phyloP scores from a whole-genome alignment of 805 yeast species.

The Ogataea pini region DNA sequence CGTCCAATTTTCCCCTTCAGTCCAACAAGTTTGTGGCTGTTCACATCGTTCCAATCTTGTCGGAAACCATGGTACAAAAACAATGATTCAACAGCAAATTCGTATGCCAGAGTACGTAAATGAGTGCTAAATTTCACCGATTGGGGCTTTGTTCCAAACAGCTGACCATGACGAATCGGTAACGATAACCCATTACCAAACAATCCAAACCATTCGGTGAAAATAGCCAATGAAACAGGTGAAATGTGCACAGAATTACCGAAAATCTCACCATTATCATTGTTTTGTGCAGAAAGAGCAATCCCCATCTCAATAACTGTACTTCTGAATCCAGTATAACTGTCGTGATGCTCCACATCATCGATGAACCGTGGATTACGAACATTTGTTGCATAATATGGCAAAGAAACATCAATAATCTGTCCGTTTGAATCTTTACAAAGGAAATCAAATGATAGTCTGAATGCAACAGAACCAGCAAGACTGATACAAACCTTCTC shows the following conservation, averaged over 20 bases:
- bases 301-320: slow-evolving; percentile 73
- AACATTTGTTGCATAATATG: slow-evolving; percentile 58
- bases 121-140: slow-evolving; percentile 74
- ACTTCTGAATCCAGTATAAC: slow-evolving; percentile 75
- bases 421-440: slow-evolving; percentile 38
- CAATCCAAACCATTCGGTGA: slow-evolving; percentile 79
- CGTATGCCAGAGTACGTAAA: slow-evolving; percentile 73
- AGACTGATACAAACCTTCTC: slow-evolving; percentile 59
- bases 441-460: slow-evolving; percentile 59
- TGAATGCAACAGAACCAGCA: slow-evolving; percentile 60
- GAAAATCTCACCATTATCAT: slow-evolving; percentile 20
- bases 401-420: slow-evolving; percentile 45
- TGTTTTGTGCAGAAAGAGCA: neutral
- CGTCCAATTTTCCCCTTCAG: slow-evolving; percentile 58
- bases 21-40: slow-evolving; percentile 55
- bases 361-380: slow-evolving; percentile 52
- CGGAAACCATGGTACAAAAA: slow-evolving; percentile 71
- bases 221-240: slow-evolving; percentile 63
- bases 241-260: slow-evolving; percentile 74
- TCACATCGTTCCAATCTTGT: slow-evolving; percentile 44
- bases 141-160: slow-evolving; percentile 58
- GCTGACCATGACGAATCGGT: slow-evolving; percentile 71
- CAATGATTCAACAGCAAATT: slow-evolving; percentile 68
- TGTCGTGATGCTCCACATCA: slow-evolving; percentile 62
- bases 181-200: slow-evolving; percentile 75